Conservation (phyloP, 2,329 filamentous ascomycete genomes). For the Grosmannia clavigera region DNA sequence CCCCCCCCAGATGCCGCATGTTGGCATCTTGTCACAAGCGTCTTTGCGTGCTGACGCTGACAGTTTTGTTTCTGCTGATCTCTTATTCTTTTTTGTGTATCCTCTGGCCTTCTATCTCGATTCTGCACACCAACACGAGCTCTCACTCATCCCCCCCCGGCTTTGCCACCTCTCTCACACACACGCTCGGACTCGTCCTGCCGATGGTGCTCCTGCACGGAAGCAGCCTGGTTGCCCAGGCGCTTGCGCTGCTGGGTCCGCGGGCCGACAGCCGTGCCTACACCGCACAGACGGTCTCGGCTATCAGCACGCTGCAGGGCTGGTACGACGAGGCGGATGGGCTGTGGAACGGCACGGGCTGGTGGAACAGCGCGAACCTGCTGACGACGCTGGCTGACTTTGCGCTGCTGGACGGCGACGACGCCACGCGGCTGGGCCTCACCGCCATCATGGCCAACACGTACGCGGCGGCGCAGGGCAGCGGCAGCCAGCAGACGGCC, state of each 20-base stretch:
- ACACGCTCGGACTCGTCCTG: neutral
- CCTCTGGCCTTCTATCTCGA: neutral
- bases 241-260: neutral
- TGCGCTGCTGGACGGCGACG: conserved; percentile 20
- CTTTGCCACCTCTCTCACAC: neutral
- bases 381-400: conserved; percentile 51
- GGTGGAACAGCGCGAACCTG: conserved; percentile 64
- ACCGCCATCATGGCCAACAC: conserved; percentile 30
- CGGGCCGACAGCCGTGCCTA: conserved; percentile 15
- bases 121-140: neutral
- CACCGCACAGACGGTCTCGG: conserved; percentile 19
- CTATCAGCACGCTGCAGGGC: conserved; percentile 34
- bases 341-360: conserved; percentile 51
- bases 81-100: neutral
- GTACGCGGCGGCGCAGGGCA: conserved; percentile 30
- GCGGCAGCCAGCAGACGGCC: conserved; percentile 22
- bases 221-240: neutral
- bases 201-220: neutral
- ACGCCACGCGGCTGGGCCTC: conserved; percentile 26
- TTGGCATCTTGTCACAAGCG: neutral
- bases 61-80: neutral
- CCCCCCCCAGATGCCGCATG: neutral
- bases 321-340: conserved; percentile 51
- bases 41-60: neutral
- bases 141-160: neutral